Evolutionary conservation across 306 rosid species (phyloP), one percentile per base, ranked within the genome.

Genomic region (Mucuna pruriens): DNA sequence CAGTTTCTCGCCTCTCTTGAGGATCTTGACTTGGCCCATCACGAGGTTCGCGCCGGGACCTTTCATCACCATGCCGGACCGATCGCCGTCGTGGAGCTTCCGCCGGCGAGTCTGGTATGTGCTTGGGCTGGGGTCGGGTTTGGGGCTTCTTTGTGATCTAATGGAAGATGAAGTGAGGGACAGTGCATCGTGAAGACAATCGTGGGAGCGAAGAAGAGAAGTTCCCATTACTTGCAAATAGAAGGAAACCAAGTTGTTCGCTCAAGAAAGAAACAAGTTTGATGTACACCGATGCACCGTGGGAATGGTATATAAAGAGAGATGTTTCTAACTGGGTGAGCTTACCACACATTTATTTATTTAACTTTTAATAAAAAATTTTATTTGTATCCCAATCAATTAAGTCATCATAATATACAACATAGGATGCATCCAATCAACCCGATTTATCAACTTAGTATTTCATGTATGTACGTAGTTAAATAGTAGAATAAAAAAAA

Each of bases 21-120:
- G 90, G 71, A 94, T 94, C 91, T 90, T 92, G 33, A 92, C 98
- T 74, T 92, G 85, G 0, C 94, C 98, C 91, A 88, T 90, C 6
- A 88, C 92, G 51, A 92, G 85, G 23, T 85, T 87, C 9, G 67
- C 29, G 2, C 74, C 78, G 3, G 89, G 83, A 46, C 64, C 29
- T 71, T 85, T 90, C 16, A 75, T 84, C 51, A 75, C 89, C 83
- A 39, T 1, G n/a, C 26, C 3, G 8, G 86, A 71, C 26, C 79
- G 76, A 12, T 45, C 74, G 8, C 81, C 72, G 6, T 74, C 82
- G 1, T 46, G 82, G 2, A 55, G 78, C 84, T 75, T 87, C 25
- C 88, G 80, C 9, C 92, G 90, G 19, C 89, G 84, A 7, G 66
- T 79, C 0, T 66, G 48, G 39, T 4, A 66, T 4, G 70, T 10